Base-by-base conservation (phyloP, 805 yeast species). In the Candida wancherniae region DNA sequence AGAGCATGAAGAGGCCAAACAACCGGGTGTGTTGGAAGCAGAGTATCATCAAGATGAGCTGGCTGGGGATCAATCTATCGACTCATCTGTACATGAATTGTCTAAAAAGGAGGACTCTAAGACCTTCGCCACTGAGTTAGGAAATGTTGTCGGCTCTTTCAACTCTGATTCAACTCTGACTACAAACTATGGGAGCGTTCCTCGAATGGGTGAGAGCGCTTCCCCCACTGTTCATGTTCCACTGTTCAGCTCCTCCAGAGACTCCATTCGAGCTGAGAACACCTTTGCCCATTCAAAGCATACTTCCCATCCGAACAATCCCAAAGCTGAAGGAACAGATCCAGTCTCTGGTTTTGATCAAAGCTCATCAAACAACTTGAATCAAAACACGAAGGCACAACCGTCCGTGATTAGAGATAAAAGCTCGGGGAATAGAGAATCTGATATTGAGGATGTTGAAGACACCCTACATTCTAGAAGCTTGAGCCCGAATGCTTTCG, bases 121-220 rank as follows among this genome's bases (percentile, higher is more conserved):
- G 19, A 38, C 47, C 11, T 28, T 40, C 13, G 57, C 54, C 44
- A 58, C 66, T 5, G 68, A 61, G 17, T 39, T 60, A 15, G 68
- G 61, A 15, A 61, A 64, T 26, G 47, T 63, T 25, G 67, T 58
- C 9, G 68, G 69, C 4, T 62, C 69, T 1, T 63, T 48, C 44
- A 61, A 61, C 34, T 63, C 69, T 1, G 61, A 56, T 40, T 62
- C 68, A 2, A 60, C 69, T 3, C 61, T 56, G 58, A 57, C 60
- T 9, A 59, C 66, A 1, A 56, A 60, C 36, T 62, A 58, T 42
- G 67, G 66, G 12, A 36, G 42, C 6, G 44, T 24, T 8, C 48
- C 42, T 2, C 32, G 36, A 13, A 34, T 34, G n/a, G 34, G 29
- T 8, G 35, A 33, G 3, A 40, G 39, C 33, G 17, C 38, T 3